These are phyloP conservation scores for Tieghemiomyces parasiticus DNA, from an alignment of 192 early-diverging fungal species.

Conservation along the genomic window DNA sequence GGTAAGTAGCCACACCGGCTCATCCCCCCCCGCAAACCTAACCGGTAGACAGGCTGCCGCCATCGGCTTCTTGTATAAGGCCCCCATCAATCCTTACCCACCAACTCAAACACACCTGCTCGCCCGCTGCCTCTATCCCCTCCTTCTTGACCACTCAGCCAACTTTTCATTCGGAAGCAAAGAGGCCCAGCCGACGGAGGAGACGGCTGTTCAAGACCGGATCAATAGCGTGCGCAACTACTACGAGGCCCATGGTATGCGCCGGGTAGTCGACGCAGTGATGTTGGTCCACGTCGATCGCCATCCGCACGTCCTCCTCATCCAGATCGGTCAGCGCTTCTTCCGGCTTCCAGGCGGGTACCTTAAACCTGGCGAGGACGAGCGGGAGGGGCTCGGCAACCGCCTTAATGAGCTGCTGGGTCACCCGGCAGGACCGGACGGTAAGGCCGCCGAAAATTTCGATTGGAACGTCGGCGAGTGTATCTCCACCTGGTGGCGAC, in stretches of 20 bases:
- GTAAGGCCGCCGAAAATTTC: slow-evolving; percentile 11
- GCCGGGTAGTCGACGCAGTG: slow-evolving; percentile 54
- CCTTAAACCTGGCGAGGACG: slow-evolving; percentile 58
- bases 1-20: too few species aligned
- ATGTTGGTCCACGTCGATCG: slow-evolving; percentile 64
- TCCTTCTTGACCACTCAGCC: too few species aligned
- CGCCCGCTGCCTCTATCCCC: too few species aligned
- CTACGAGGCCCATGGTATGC: slow-evolving; percentile 45
- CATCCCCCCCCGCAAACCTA: too few species aligned
- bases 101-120: too few species aligned
- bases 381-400: slow-evolving; percentile 48
- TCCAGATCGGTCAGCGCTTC: slow-evolving; percentile 56
- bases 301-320: slow-evolving; percentile 65
- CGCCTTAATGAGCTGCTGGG: slow-evolving; percentile 41
- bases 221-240: slow-evolving; percentile 42
- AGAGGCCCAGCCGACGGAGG: slow-evolving; percentile 56
- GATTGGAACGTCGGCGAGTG: slow-evolving; percentile 67
- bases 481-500: slow-evolving; percentile 54
- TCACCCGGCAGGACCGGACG: slow-evolving; percentile 17
- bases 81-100: too few species aligned
- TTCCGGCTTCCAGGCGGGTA: slow-evolving; percentile 61
- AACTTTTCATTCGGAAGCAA: too few species aligned
- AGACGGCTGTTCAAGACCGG: slow-evolving; percentile 37
- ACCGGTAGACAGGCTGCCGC: too few species aligned
- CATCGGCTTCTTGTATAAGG: too few species aligned